These are phyloP conservation scores for Coprinopsis sp. DNA, from an alignment of 768 basidiomycete species.

Conservation along the genomic window DNA sequence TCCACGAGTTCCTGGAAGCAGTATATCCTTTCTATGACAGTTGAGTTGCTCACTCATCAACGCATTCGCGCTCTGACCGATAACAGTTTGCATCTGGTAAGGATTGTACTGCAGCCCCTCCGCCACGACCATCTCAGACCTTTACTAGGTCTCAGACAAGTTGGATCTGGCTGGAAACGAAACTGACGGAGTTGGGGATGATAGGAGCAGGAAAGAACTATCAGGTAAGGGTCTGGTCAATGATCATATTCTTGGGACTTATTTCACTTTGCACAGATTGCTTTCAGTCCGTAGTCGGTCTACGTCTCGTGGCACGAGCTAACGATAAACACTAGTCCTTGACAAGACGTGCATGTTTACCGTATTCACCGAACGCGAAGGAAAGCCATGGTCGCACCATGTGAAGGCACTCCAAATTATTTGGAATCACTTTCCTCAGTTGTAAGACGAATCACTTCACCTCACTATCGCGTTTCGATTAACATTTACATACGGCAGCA, in stretches of 20 bases:
- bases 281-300: slow-evolving; percentile 44
- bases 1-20: slow-evolving; percentile 80
- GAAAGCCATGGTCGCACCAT: slow-evolving; percentile 71
- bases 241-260: not conserved
- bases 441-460: slow-evolving; percentile 39
- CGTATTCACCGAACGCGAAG: slow-evolving; percentile 71
- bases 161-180: slow-evolving; percentile 88
- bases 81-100: slow-evolving; percentile 74
- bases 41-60: slow-evolving; percentile 13
- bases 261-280: slow-evolving; percentile 38
- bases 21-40: slow-evolving; percentile 83
- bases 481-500: slow-evolving; percentile 29
- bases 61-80: not conserved
- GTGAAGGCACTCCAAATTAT: slow-evolving; percentile 83
- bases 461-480: not conserved
- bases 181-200: slow-evolving; percentile 84
- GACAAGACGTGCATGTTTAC: slow-evolving; percentile 90
- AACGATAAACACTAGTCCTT: slow-evolving; percentile 43
- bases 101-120: not conserved
- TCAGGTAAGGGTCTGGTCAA: slow-evolving; percentile 40
- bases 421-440: slow-evolving; percentile 84
- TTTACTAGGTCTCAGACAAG: slow-evolving; percentile 71
- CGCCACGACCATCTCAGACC: not conserved
- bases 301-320: not conserved
- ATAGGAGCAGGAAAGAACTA: slow-evolving; percentile 67